Base-by-base conservation (phyloP, 495 filamentous ascomycete species). In the Penicillium robsamsonii region DNA sequence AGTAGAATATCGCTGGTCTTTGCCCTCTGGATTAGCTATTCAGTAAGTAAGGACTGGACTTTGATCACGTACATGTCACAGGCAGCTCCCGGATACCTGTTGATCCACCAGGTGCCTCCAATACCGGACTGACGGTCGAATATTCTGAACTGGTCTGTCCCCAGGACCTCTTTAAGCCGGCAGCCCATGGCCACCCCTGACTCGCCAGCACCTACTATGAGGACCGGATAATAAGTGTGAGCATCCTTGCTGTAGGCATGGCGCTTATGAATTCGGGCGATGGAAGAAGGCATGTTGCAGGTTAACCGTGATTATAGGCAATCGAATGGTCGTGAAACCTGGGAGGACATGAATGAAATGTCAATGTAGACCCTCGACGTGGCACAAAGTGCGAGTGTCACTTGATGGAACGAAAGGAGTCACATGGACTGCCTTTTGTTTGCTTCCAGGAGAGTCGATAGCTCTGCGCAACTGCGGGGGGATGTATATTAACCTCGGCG, bases 51-150 rank as follows among this genome's bases (percentile, higher is more conserved):
- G 10, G 22, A 3, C 25, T 4, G n/a, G 4, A 4, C 2, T 27
- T 7, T 4, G 5, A 27, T 37, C 40, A 54, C 52, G 1, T 29
- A 77, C 73, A 77, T 64, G 57, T 79, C 76, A 53, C 81, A 84
- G 35, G 81, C 82, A 50, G 77, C 79, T 18, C 84, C 87, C 2
- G 86, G 86, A 67, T 88, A 89, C 35, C 79, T 69, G 66, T 88
- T 88, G 46, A 81, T 79, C 72, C 76, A 81, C 86, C 86, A 90
- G 12, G 86, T 87, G 15, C 87, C 87, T 41, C 87, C 87, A 55
- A 87, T 78, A 6, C 78, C 80, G 2, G 79, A 67, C 53, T 84
- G 78, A 29, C 80, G 69, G 3, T 88, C 86, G 63, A 89, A 88
- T 54, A 90, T 78, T 22, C 80, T 67, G 60, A 88, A 83, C 55